phyloP scores from a whole-genome alignment of 2,329 filamentous ascomycete genomes.

The Diaporthe sp. region DNA sequence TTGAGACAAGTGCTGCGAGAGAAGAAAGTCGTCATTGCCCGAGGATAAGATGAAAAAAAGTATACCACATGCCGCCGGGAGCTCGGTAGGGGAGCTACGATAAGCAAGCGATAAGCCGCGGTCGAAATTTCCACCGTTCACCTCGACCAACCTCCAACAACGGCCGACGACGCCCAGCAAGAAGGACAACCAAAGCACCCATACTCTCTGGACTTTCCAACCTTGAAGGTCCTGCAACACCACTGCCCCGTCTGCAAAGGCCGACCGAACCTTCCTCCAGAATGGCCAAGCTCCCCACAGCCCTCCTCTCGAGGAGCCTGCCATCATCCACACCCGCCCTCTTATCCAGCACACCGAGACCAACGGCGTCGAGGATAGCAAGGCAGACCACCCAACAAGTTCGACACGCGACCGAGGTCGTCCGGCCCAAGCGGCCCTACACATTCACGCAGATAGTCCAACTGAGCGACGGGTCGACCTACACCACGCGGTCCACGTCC shows the following conservation, averaged over 20 bases:
- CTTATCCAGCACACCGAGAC: slow-evolving; percentile 34
- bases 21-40: not conserved
- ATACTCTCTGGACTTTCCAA: not conserved
- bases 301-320: slow-evolving; percentile 48
- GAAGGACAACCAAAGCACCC: slow-evolving; percentile 39
- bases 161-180: slow-evolving; percentile 19
- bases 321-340: slow-evolving; percentile 44
- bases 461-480: slow-evolving; percentile 91
- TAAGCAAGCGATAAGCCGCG: slow-evolving; percentile 39
- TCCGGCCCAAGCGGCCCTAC: slow-evolving; percentile 91
- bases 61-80: slow-evolving; percentile 24
- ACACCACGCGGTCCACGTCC: slow-evolving; percentile 82
- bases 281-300: slow-evolving; percentile 52
- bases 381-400: slow-evolving; percentile 63
- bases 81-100: slow-evolving; percentile 34
- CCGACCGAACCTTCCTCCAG: slow-evolving; percentile 9
- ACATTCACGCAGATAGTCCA: slow-evolving; percentile 97
- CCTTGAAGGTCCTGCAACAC: not conserved
- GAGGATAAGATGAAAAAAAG: not conserved
- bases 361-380: slow-evolving; percentile 44
- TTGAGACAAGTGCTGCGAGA: not conserved
- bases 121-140: slow-evolving; percentile 37
- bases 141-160: not conserved
- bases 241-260: not conserved
- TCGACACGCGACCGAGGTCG: slow-evolving; percentile 87